Evolutionary conservation across 1,284 basidiomycete species (phyloP).

Genomic region (Tetrapyrgos nigripes): DNA sequence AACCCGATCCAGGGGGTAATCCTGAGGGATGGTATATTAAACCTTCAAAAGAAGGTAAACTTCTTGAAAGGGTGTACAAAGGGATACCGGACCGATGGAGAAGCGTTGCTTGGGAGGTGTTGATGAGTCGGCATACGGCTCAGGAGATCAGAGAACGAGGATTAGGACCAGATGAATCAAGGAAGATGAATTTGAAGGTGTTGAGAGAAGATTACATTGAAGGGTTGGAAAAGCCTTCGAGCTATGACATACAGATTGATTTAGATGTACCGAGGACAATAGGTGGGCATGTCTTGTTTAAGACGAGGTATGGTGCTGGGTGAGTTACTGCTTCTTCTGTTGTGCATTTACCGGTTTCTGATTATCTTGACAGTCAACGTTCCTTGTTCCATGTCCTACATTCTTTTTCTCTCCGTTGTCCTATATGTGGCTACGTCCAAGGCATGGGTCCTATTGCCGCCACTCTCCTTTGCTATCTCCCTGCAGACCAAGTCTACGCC

Average conservation of each 20-base stretch:
- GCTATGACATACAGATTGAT: conserved; percentile 97
- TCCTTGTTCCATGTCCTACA: conserved; percentile 96
- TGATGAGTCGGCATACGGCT: conserved; percentile 60
- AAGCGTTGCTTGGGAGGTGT: conserved; percentile 87
- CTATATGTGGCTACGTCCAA: conserved; percentile 96
- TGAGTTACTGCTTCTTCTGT: conserved; percentile 43
- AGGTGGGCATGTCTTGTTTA: conserved; percentile 93
- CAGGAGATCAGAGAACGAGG: neutral
- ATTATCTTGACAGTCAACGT: conserved; percentile 70
- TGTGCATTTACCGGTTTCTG: conserved; percentile 18
- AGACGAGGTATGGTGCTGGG: conserved; percentile 95
- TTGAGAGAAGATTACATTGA: conserved; percentile 66
- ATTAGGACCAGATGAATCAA: conserved; percentile 30
- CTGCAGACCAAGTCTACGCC: conserved; percentile 87
- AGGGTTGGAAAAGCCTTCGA: conserved; percentile 79
- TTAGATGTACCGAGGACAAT: conserved; percentile 98
- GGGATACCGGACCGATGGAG: conserved; percentile 98
- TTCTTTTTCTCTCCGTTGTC: conserved; percentile 86
- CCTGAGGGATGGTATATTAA: conserved; percentile 77
- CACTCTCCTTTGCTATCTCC: conserved; percentile 93
- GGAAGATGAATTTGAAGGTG: conserved; percentile 46
- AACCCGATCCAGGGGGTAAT: conserved; percentile 80
- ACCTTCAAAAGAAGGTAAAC: conserved; percentile 65
- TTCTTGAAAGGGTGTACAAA: conserved; percentile 86
- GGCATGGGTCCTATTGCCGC: conserved; percentile 99